phyloP scores from a whole-genome alignment of 78 protist genomes.

The Mantamonas sphyraenae region DNA sequence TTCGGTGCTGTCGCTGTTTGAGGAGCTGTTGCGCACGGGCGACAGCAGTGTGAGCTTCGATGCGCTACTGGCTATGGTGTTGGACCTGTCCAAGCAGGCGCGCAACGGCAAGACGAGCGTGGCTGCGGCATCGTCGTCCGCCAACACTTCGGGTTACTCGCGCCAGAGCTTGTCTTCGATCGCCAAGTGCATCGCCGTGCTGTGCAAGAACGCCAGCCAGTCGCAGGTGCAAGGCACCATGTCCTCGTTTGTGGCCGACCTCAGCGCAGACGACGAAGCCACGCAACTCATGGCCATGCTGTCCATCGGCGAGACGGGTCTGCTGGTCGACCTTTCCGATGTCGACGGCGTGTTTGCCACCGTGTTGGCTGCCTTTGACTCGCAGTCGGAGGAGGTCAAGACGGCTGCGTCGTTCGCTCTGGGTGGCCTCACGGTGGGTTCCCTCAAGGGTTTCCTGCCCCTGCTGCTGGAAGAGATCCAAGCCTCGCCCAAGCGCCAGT shows the following conservation, averaged over 20 bases:
- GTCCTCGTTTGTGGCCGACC: not conserved
- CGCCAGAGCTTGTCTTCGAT: constrained; percentile 27
- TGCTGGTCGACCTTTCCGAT: constrained; percentile 35
- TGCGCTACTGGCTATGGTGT: not conserved
- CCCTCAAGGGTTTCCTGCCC: constrained; percentile 43
- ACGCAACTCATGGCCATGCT: constrained; percentile 48
- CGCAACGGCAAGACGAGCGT: not conserved
- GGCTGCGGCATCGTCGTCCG: not conserved
- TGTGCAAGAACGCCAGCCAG: too few relatives aligned
- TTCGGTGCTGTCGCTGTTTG: constrained; percentile 34
- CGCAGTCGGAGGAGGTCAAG: constrained; percentile 64
- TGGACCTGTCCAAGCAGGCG: not conserved
- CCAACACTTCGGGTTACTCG: not conserved
- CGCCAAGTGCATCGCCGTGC: constrained; percentile 54
- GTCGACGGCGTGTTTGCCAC: too few relatives aligned
- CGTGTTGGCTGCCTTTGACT: constrained; percentile 35
- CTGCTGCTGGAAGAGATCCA: constrained; percentile 47
- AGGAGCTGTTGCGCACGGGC: constrained; percentile 19
- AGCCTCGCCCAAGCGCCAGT: constrained; percentile 56
- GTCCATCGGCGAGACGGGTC: constrained; percentile 83
- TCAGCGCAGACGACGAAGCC: not conserved
- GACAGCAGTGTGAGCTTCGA: constrained; percentile 28
- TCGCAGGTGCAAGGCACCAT: not conserved
- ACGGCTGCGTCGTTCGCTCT: constrained; percentile 64
- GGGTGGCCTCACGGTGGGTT: constrained; percentile 62